A percentile compares a stretch with the other conserved stretches of the same genome.
Conservation (phyloP, 345 rosid genomes). For the Brassica cretica region DNA sequence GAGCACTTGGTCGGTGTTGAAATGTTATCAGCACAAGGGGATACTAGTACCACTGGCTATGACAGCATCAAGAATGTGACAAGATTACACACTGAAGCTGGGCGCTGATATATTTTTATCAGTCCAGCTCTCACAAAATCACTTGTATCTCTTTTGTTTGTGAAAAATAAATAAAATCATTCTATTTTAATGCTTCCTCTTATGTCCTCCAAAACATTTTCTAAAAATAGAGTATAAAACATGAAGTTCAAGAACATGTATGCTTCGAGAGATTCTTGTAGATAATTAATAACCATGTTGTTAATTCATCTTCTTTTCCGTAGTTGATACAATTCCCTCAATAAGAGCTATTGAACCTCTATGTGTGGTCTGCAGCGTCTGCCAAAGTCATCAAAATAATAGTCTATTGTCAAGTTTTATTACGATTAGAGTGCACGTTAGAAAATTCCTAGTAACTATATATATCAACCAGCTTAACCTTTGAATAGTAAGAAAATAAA, state of each 20-base stretch:
- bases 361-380: background rate
- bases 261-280: background rate
- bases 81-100: background rate
- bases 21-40: background rate
- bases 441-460: background rate
- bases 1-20: slow-evolving; percentile 21
- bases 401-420: background rate
- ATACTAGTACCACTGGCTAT: background rate
- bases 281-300: background rate
- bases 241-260: background rate
- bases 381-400: background rate
- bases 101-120: background rate
- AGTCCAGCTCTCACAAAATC: background rate
- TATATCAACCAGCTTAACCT: background rate
- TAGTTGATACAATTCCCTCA: background rate
- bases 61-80: slow-evolving; percentile 15
- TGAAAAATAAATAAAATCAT: background rate
- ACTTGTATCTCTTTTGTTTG: background rate
- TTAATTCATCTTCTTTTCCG: background rate
- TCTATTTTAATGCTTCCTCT: background rate
- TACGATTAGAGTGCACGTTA: background rate
- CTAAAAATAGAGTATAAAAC: background rate
- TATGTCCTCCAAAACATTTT: background rate
- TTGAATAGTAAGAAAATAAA: background rate
- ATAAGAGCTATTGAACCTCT: background rate